phyloP scores from a whole-genome alignment of 768 basidiomycete species.

The Leccinum boreale region DNA sequence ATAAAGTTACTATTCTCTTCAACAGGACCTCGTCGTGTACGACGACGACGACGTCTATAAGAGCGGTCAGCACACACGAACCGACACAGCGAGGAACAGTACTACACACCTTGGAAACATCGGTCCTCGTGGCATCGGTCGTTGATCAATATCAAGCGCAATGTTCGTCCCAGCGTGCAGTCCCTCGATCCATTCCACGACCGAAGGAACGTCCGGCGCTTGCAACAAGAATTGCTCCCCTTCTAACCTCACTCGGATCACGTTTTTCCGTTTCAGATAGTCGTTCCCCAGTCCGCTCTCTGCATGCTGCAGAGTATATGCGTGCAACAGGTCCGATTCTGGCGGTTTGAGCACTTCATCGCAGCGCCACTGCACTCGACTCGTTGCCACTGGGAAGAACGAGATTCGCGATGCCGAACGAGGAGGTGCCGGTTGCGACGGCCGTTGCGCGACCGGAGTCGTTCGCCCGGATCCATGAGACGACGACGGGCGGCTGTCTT shows the following conservation, averaged over 20 bases:
- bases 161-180: constrained; percentile 92
- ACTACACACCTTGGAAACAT: constrained; percentile 68
- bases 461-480: constrained; percentile 17
- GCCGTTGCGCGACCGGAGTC: constrained; percentile 13
- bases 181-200: constrained; percentile 96
- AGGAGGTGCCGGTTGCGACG: constrained; percentile 9
- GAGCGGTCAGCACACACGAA: background rate
- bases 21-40: constrained; percentile 17
- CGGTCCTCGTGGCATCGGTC: constrained; percentile 89
- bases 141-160: constrained; percentile 85
- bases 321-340: constrained; percentile 52
- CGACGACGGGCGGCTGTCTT: constrained; percentile 19
- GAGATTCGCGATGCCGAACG: constrained; percentile 21
- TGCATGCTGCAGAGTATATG: constrained; percentile 83
- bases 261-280: constrained; percentile 90
- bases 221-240: constrained; percentile 98
- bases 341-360: constrained; percentile 41
- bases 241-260: constrained; percentile 86
- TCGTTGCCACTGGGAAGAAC: constrained; percentile 20
- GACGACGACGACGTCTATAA: constrained; percentile 28
- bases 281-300: constrained; percentile 96
- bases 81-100: too few relatives aligned
- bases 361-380: constrained; percentile 16
- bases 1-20: constrained; percentile 3
- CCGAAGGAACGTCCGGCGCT: constrained; percentile 74